Base-by-base conservation (phyloP, 441 rosid species). In the Sinapis alba region DNA sequence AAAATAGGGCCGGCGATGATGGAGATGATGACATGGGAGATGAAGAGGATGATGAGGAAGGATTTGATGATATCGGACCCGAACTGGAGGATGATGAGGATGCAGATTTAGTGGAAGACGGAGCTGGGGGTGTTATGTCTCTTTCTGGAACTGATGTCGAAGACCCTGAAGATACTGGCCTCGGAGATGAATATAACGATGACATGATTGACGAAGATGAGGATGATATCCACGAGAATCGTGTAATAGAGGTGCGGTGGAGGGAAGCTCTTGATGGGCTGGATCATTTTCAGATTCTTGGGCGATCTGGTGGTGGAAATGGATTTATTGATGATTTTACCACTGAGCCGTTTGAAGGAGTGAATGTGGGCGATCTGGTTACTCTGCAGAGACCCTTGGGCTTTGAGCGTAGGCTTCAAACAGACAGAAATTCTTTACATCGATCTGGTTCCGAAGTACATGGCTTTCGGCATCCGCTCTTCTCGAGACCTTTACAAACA, bases 161-260 rank as follows among this genome's bases (percentile, higher is more conserved):
- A 72, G 99, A 96, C 81, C 97, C 88, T 72, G 98, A 96, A 83
- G 99, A 96, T 83, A 70, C 90, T 78, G 98, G 93, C 62, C 82
- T 90, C 84, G 96, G 91, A 72, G 99, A 90, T 88, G 99, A 91
- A 72, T 93, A 83, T 82, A 89, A 88, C 74, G 97, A 91, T 86
- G 97, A 96, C 60, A 89, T 96, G 97, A 81, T 91, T 72, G 99
- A 96, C 77, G 99, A 96, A 82, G 99, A 91, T 61, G 97, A 93
- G 72, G 99, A 90, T 72, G 99, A 93, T 81, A 91, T 91, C 82
- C 93, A 90, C 78, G 98, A 89, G 85, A 87, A 85, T 72, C 94
- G 88, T 19, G 97, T 91, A 26, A 89, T 93, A 83, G 98, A 91
- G 83, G 97, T 90, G 61, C 83, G 94, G 82, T 91, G 97, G 99